Conservation (phyloP, 768 basidiomycete genomes). For the Suillus sp. region DNA sequence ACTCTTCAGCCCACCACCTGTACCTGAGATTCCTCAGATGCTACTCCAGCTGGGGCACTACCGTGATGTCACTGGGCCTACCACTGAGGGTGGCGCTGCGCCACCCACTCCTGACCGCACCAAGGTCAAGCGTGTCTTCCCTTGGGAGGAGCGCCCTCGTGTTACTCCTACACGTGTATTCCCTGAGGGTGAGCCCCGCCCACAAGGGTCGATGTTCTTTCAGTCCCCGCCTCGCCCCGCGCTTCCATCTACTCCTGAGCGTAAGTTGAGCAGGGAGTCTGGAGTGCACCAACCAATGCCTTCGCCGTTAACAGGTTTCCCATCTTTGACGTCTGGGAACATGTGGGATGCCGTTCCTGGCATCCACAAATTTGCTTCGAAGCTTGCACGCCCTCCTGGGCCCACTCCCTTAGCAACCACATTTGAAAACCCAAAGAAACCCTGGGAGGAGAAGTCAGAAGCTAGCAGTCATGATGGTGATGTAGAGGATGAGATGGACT, state of each 20-base stretch:
- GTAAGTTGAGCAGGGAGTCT: conserved; percentile 14
- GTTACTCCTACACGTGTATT: conserved; percentile 71
- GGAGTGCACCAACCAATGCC: conserved; percentile 29
- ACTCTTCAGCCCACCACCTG: conserved; percentile 64
- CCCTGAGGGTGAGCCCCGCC: conserved; percentile 61
- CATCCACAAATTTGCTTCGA: conserved; percentile 74
- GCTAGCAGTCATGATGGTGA: conserved; percentile 81
- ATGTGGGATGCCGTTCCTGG: conserved; percentile 85
- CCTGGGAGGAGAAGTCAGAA: conserved; percentile 51
- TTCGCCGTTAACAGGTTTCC: conserved; percentile 48
- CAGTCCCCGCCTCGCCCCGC: conserved; percentile 38
- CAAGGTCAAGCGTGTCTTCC: conserved; percentile 82
- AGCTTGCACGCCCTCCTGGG: conserved; percentile 53
- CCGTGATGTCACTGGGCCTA: conserved; percentile 51
- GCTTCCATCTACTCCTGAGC: conserved; percentile 32
- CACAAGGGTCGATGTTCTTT: conserved; percentile 35
- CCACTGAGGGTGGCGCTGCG: conserved; percentile 41
- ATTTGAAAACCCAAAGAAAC: conserved; percentile 46
- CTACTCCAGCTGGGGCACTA: conserved; percentile 77
- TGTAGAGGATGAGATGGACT: conserved; percentile 72
- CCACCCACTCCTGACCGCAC: conserved; percentile 64
- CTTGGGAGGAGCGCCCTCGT: conserved; percentile 89
- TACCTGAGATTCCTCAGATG: conserved; percentile 64
- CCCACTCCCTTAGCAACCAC: conserved; percentile 47
- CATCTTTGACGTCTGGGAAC: conserved; percentile 69